phyloP scores from a whole-genome alignment of 805 yeast species.

The Komagataella kurtzmanii region DNA sequence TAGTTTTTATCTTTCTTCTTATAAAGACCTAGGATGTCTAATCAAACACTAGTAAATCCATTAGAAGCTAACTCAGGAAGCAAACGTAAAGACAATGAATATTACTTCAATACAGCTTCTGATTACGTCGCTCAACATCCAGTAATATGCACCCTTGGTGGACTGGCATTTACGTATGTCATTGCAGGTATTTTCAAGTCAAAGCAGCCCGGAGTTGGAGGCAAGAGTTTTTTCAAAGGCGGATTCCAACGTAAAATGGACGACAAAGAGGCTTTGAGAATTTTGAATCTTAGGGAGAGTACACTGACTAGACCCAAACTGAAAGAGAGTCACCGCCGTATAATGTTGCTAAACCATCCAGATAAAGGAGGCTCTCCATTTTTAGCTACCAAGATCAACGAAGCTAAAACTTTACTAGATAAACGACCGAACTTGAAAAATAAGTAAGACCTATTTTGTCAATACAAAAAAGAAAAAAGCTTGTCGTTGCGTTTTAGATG shows the following conservation, averaged over 20 bases:
- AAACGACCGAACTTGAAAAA: conserved; percentile 30
- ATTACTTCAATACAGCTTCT: conserved; percentile 48
- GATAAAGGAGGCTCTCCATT: conserved; percentile 90
- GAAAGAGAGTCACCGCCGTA: conserved; percentile 68
- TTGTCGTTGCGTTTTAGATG: background rate
- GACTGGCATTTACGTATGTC: conserved; percentile 46
- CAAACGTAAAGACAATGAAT: conserved; percentile 20
- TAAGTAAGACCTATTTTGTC: background rate
- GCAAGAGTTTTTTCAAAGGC: conserved; percentile 67
- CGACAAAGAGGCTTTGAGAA: conserved; percentile 78
- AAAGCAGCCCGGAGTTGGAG: conserved; percentile 50
- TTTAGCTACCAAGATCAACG: conserved; percentile 83
- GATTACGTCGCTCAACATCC: conserved; percentile 68
- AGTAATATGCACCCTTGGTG: conserved; percentile 56
- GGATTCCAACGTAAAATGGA: conserved; percentile 89
- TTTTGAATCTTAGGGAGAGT: conserved; percentile 62
- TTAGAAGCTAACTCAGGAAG: conserved; percentile 36
- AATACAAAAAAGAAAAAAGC: background rate
- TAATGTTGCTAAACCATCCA: conserved; percentile 86
- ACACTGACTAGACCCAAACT: conserved; percentile 48
- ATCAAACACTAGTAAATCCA: conserved; percentile 23
- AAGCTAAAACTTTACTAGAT: conserved; percentile 73
- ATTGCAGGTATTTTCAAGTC: conserved; percentile 57
- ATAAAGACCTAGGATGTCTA: background rate
- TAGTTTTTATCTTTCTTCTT: too few relatives aligned